A percentile compares a stretch with the other conserved stretches of the same genome.
Conservation (phyloP, 192 early-diverging fungal species). For the Coemansia sp. region DNA sequence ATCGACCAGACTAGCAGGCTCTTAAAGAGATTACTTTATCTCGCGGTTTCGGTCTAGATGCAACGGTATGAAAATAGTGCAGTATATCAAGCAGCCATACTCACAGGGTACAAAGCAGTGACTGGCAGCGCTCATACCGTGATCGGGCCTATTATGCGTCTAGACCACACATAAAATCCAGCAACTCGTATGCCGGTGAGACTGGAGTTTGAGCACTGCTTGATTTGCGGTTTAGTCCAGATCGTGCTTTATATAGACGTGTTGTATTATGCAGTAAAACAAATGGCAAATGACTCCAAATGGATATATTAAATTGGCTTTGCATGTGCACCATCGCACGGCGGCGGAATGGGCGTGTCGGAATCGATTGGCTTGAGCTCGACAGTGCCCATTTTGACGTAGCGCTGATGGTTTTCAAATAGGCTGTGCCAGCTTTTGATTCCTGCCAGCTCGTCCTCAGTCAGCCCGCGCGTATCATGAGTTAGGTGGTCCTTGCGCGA, state of each 20-base stretch:
- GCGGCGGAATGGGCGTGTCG: conserved; percentile 73
- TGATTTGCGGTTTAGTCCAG: no score
- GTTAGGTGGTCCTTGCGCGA: conserved; percentile 75
- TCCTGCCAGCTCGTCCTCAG: conserved; percentile 69
- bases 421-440: conserved; percentile 78
- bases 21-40: no score
- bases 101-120: no score
- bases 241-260: neutral
- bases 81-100: no score
- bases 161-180: no score
- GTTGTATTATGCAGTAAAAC: neutral
- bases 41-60: no score
- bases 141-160: no score
- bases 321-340: conserved; percentile 61
- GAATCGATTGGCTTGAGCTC: conserved; percentile 79
- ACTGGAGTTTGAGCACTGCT: no score
- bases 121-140: no score
- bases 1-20: no score
- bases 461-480: conserved; percentile 88
- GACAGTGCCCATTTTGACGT: conserved; percentile 83
- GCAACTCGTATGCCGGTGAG: no score
- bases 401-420: conserved; percentile 84
- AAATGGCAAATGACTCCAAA: neutral
- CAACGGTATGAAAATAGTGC: no score
- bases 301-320: conserved; percentile 32